A percentile compares a stretch with the other conserved stretches of the same genome.
Conservation (phyloP, 371 early-diverging fungal species). For the Umbelopsis sp. region DNA sequence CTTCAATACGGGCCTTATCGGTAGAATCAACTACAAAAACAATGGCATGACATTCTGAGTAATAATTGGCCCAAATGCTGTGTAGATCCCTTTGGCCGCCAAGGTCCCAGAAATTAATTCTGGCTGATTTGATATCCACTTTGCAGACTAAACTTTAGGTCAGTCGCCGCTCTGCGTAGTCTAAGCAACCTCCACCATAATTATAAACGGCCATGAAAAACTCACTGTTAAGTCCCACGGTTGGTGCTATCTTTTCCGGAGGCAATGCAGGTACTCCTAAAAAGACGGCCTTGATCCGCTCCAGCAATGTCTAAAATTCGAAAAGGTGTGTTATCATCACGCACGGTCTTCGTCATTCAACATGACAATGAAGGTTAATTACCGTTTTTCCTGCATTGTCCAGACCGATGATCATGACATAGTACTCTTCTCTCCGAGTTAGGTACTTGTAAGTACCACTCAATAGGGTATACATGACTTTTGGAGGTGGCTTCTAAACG, state of each 20-base stretch:
- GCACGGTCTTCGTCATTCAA: background rate
- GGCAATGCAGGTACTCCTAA: conserved; percentile 71
- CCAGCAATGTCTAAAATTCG: conserved; percentile 75
- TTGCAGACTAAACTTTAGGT: conserved; percentile 68
- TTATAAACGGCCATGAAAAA: background rate
- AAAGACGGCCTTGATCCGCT: conserved; percentile 80
- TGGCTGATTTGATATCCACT: conserved; percentile 67
- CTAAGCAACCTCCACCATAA: background rate
- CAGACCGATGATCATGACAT: conserved; percentile 92
- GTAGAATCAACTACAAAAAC: conserved; percentile 93
- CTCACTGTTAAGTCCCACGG: conserved; percentile 92
- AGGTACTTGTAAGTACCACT: conserved; percentile 86
- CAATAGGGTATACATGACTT: conserved; percentile 85
- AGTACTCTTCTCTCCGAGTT: conserved; percentile 89
- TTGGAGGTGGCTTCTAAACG: too few species aligned
- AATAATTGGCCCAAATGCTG: conserved; percentile 93
- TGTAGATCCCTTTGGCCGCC: conserved; percentile 92
- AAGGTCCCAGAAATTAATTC: conserved; percentile 93
- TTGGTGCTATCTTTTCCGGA: conserved; percentile 92
- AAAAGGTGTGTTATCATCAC: background rate
- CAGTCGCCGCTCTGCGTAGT: background rate
- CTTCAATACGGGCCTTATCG: conserved; percentile 79
- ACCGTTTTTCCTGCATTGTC: conserved; percentile 98
- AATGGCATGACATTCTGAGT: conserved; percentile 91
- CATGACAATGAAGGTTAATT: conserved; percentile 21